Base-by-base conservation (phyloP, 257 asterid genomes). In the Verbena officinalis region DNA sequence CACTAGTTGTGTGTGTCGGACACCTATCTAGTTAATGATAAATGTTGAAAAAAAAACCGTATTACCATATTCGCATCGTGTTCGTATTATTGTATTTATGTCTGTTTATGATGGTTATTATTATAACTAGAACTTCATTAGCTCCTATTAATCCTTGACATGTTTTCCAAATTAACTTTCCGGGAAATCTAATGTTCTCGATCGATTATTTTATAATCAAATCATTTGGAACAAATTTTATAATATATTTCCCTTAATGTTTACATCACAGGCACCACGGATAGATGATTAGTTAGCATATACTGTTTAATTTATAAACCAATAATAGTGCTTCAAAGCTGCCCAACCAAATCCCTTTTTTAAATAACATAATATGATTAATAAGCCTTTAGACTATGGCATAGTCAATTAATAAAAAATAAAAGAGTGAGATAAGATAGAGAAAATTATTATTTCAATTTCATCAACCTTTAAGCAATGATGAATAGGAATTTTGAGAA, bases 361-460 rank as follows among this genome's bases (percentile, higher is more conserved):
- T 20, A 49, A 44, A 14, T 1, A 30, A 44, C 64, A 49, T 22
- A 31, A 30, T 46, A 57, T 64, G 67, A 72, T 56, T 55, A 55
- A 44, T 50, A 36, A 15, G 62, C 45, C 31, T 59, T 65, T 27
- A 45, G 70, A 65, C 55, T 10, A 30, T 45, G 62, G 50, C 55
- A 16, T 34, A 71, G 68, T 70, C 62, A 55, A 53, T 19, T 52
- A 3, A 54, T 46, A 31, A 39, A 9, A 46, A 13, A 58, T 27
- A 9, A 45, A 12, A 58, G 12, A n/a, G 20, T 31, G 60, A 30
- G 67, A 73, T 53, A 68, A 62, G 62, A 39, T 52, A 66, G 33
- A 60, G 15, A 59, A 16, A 31, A n/a, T n/a, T n/a, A n/a, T n/a
- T n/a, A n/a, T n/a, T n/a, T 59, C 6, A 52, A n/a, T 31, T 22